Evolutionary conservation across 139 green algal species (phyloP).

Genomic region (Axilococcus clingmanii): DNA sequence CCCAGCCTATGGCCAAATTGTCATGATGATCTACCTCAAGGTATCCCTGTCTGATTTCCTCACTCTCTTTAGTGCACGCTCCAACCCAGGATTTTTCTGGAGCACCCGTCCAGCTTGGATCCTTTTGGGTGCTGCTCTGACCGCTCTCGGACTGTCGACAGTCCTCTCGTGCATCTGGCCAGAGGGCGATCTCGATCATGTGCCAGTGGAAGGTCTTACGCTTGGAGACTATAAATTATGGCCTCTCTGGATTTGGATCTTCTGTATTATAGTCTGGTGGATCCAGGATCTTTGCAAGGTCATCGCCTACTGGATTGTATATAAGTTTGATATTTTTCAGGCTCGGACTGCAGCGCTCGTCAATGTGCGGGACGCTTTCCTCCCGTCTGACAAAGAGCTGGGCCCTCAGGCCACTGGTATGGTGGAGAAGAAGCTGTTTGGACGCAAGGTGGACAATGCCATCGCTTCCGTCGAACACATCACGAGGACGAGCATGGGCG

Average conservation of each 20-base stretch:
- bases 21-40: conserved; percentile 78
- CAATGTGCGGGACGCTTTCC: conserved; percentile 39
- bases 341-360: conserved; percentile 39
- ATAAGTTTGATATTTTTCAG: conserved; percentile 57
- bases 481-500: not conserved
- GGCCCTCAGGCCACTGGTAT: conserved; percentile 22
- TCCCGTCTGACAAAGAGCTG: conserved; percentile 15
- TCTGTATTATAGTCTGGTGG: conserved; percentile 69
- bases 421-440: conserved; percentile 56
- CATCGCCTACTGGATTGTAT: conserved; percentile 36
- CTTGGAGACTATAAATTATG: conserved; percentile 24
- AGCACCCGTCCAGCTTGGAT: conserved; percentile 20
- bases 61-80: conserved; percentile 72
- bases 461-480: conserved; percentile 5
- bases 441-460: conserved; percentile 34
- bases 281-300: conserved; percentile 68
- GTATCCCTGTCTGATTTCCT: conserved; percentile 77
- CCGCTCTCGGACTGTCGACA: conserved; percentile 57
- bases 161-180: conserved; percentile 60
- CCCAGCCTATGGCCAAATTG: conserved; percentile 54
- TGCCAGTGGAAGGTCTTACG: conserved; percentile 30
- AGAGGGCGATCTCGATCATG: conserved; percentile 29
- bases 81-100: conserved; percentile 65
- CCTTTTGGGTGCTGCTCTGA: conserved; percentile 26
- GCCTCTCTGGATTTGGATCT: conserved; percentile 71